Evolutionary conservation across 176 grass and related monocot species (phyloP).

Genomic region (Aegilops umbellulata): DNA sequence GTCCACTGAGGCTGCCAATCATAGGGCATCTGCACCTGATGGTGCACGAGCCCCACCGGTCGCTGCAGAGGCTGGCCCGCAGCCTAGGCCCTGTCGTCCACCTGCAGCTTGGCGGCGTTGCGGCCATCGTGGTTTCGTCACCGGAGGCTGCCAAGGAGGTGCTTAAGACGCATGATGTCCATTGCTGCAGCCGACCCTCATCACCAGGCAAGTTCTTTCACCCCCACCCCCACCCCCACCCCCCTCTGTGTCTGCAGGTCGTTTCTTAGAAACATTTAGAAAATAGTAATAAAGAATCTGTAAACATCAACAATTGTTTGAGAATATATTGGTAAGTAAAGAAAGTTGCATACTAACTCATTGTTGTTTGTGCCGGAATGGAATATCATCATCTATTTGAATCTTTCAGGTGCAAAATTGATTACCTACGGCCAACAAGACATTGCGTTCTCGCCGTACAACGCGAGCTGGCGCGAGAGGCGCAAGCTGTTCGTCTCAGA

Average conservation of each 20-base stretch:
- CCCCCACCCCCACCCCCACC: no score
- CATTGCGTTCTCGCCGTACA: constrained; percentile 22
- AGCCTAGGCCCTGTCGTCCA: neutral
- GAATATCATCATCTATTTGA: no score
- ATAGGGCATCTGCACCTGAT: constrained; percentile 28
- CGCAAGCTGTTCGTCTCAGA: constrained; percentile 21
- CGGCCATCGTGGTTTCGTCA: neutral
- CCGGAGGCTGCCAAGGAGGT: constrained; percentile 16
- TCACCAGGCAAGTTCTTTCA: neutral
- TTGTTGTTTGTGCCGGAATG: no score
- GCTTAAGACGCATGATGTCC: constrained; percentile 13
- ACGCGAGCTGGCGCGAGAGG: constrained; percentile 1
- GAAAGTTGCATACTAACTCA: neutral
- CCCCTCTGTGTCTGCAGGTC: no score
- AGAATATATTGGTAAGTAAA: neutral
- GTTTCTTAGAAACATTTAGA: neutral
- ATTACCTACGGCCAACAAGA: constrained; percentile 1
- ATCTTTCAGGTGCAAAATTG: neutral
- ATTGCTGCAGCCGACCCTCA: constrained; percentile 17
- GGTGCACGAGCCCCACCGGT: neutral
- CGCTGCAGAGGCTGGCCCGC: neutral
- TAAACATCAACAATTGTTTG: neutral
- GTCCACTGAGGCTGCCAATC: neutral
- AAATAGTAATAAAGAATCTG: neutral
- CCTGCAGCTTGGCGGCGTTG: constrained; percentile 16